Base-by-base conservation (phyloP, 805 yeast genomes). In the Pichia ethanolica region DNA sequence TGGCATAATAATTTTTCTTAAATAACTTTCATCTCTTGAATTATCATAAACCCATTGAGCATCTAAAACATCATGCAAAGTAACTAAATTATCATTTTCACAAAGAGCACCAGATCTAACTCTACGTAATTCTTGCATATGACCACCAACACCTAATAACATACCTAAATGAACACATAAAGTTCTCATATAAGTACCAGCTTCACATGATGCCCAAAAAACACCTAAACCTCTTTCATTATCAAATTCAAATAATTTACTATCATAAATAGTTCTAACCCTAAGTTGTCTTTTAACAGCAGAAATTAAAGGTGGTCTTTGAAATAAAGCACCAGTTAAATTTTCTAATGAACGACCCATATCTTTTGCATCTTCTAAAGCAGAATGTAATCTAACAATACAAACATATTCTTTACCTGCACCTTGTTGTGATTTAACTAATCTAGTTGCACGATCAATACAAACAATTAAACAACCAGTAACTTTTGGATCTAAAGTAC, bases 351-450 rank as follows among this genome's bases (percentile, higher is more conserved):
- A 75, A 64, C 95, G 83, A 48, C 83, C 88, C 71, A 93, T 77
- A 55, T 60, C 96, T 68, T 89, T 89, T 64, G 86, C 93, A 59
- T 89, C 96, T 59, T 86, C 82, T 58, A 93, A 75, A 54, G 89
- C 89, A 57, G 91, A 97, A 70, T 93, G 99, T 62, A 93, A 77
- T 76, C 98, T 83, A 51, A 88, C 93, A 59, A 93, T 89, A 77
- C 98, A 93, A 49, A 93, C 99, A 73, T 93, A 93, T 82, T 93
- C 99, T 71, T 93, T 93, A 79, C 99, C 99, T 43, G 99, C 99
- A 74, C 98, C 98, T 72, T 93, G 99, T 75, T 93, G 99, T 48
- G 97, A 88, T 72, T 93, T 93, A 59, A 93, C 99, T 66, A 93
- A 78, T 73, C 99, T 83, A 49, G 99, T 93, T 52, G 99, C 99